Percentiles rank a stretch among this genome's conserved stretches.
These are phyloP conservation scores for Quercus mongolica DNA, from an alignment of 306 rosid genomes.

Conservation along the genomic window DNA sequence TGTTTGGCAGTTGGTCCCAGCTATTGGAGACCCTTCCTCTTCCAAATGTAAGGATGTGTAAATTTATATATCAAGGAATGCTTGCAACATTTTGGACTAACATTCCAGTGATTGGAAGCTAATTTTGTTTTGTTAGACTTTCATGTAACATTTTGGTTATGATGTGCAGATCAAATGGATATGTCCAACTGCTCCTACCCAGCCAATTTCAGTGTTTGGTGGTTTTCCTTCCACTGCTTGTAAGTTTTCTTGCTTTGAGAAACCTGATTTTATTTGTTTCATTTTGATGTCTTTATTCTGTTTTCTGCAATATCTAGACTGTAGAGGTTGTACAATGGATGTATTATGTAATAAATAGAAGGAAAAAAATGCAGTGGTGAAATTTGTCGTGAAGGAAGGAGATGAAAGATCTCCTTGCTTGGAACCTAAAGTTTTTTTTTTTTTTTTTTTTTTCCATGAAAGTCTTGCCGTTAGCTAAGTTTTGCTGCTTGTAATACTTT, in stretches of 20 bases:
- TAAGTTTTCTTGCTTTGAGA: slow-evolving; percentile 40
- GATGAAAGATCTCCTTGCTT: neutral
- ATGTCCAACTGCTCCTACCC: slow-evolving; percentile 99
- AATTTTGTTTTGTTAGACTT: neutral
- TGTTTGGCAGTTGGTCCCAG: slow-evolving; percentile 91
- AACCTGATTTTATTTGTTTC: neutral
- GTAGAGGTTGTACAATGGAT: neutral
- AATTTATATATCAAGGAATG: slow-evolving; percentile 11
- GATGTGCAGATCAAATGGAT: slow-evolving; percentile 92
- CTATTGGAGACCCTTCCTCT: slow-evolving; percentile 88
- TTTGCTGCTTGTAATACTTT: slow-evolving; percentile 4
- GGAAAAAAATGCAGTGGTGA: neutral
- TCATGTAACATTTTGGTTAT: slow-evolving; percentile 6
- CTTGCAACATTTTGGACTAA: neutral
- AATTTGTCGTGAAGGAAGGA: slow-evolving; percentile 1
- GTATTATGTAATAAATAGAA: neutral
- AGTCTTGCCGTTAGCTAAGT: neutral
- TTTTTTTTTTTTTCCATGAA: neutral
- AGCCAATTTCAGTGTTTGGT: slow-evolving; percentile 70
- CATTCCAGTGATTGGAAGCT: slow-evolving; percentile 1
- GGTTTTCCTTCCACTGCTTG: slow-evolving; percentile 99
- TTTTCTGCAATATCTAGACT: slow-evolving; percentile 2
- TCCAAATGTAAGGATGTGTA: slow-evolving; percentile 73
- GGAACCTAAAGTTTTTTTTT: neutral
- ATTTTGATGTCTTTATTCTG: slow-evolving; percentile 6